Evolutionary conservation across 164 flowering plant species (phyloP).

Genomic region (Magnolia officinalis): DNA sequence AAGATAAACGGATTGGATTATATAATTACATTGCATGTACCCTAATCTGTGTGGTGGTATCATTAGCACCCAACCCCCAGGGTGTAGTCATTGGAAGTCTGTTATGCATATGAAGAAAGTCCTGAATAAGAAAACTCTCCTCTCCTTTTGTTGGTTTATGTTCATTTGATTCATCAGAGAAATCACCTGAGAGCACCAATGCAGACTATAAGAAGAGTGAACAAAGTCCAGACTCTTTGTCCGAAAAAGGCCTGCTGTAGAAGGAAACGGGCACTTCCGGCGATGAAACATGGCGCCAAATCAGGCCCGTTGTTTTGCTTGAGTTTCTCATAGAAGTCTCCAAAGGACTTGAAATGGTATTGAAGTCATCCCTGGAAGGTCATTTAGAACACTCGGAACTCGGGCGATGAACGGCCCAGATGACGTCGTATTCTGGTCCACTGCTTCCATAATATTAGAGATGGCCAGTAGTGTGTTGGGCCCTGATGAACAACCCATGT

Average conservation of each 20-base stretch:
- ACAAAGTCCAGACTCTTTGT: conserved; percentile 41
- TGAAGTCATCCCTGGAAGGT: conserved; percentile 58
- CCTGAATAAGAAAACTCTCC: too few relatives aligned
- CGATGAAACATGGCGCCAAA: conserved; percentile 35
- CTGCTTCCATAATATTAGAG: conserved; percentile 28
- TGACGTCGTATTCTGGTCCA: conserved; percentile 12
- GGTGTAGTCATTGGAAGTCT: conserved; percentile 16
- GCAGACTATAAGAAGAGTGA: conserved; percentile 56
- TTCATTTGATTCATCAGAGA: too few relatives aligned
- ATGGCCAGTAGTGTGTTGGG: conserved; percentile 48
- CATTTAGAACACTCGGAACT: conserved; percentile 46
- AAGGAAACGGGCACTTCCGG: conserved; percentile 53
- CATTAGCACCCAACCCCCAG: conserved; percentile 33
- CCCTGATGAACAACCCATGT: conserved; percentile 72
- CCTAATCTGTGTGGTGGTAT: conserved; percentile 18
- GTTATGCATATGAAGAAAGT: too few relatives aligned
- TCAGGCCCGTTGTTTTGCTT: conserved; percentile 17
- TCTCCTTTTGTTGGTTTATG: too few relatives aligned
- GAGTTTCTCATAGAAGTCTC: conserved; percentile 24
- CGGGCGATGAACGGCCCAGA: conserved; percentile 21
- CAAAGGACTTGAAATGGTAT: conserved; percentile 34
- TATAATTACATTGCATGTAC: too few relatives aligned
- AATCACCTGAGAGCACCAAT: conserved; percentile 59
- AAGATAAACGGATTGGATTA: too few relatives aligned
- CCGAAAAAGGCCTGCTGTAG: conserved; percentile 53